Conservation (phyloP, 2,329 filamentous ascomycete genomes). For the Aspergillus ochraceus region DNA sequence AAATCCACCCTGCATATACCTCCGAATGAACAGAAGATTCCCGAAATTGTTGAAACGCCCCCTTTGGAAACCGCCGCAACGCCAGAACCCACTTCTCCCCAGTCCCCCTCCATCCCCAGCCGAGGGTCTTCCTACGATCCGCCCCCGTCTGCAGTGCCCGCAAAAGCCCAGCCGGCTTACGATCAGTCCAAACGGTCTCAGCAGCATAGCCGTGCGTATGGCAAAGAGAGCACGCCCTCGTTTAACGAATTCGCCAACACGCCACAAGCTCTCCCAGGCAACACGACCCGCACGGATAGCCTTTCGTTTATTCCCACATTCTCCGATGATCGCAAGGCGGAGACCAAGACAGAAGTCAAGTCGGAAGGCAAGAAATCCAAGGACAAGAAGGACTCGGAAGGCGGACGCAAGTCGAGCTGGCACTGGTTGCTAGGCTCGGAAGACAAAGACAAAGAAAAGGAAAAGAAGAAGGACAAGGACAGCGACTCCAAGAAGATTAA, state of each 20-base stretch:
- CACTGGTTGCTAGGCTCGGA: constrained; percentile 75
- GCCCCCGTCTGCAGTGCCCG: constrained; percentile 46
- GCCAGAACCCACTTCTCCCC: constrained; percentile 25
- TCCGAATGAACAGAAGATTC: constrained; percentile 49
- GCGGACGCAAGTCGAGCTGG: constrained; percentile 72
- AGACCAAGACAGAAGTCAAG: constrained; percentile 65
- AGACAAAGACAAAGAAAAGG: constrained; percentile 63
- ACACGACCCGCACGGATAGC: constrained; percentile 70
- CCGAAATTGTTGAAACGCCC: constrained; percentile 65
- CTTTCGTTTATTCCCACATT: constrained; percentile 79
- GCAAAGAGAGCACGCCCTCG: constrained; percentile 48
- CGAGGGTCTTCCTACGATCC: constrained; percentile 52
- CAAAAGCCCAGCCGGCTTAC: constrained; percentile 34
- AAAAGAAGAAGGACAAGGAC: constrained; percentile 62
- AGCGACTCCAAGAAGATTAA: constrained; percentile 62
- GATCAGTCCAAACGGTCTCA: constrained; percentile 35
- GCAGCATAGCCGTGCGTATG: constrained; percentile 25
- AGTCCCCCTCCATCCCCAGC: constrained; percentile 47
- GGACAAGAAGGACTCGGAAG: constrained; percentile 72
- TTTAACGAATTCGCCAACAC: constrained; percentile 66
- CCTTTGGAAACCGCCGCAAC: constrained; percentile 44
- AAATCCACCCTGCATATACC: constrained; percentile 55
- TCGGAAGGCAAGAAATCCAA: constrained; percentile 64
- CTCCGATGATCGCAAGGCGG: constrained; percentile 69
- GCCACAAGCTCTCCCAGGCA: constrained; percentile 69